Evolutionary conservation across 1,284 basidiomycete species (phyloP).

Genomic region (Cystobasidiaceae sp.): DNA sequence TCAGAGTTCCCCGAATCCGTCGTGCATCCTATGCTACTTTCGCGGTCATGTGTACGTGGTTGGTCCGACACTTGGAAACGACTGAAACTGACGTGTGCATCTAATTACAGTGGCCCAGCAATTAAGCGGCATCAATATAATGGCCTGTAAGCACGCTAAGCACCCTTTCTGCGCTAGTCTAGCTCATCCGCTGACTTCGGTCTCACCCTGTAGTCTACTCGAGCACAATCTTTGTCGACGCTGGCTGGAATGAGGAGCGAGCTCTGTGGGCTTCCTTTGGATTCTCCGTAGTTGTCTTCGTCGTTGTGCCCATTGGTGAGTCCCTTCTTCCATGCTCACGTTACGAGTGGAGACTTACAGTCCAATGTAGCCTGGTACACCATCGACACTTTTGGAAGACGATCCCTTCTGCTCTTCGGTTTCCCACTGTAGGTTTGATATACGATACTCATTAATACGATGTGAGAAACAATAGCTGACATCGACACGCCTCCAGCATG

Average conservation of each 20-base stretch:
- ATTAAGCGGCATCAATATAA: slow-evolving; percentile 51
- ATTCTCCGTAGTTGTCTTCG: slow-evolving; percentile 55
- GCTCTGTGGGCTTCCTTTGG: slow-evolving; percentile 61
- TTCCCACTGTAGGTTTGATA: slow-evolving; percentile 45
- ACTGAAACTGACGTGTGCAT: neutral
- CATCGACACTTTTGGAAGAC: slow-evolving; percentile 41
- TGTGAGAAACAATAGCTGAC: too few species aligned
- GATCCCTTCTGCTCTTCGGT: slow-evolving; percentile 43
- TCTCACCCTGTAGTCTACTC: slow-evolving; percentile 52
- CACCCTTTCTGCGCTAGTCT: neutral
- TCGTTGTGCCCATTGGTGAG: slow-evolving; percentile 35
- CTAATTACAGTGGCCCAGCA: slow-evolving; percentile 59
- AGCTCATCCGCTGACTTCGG: neutral
- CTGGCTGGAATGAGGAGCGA: slow-evolving; percentile 51
- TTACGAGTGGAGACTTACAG: slow-evolving; percentile 11
- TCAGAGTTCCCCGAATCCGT: slow-evolving; percentile 65
- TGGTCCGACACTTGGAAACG: neutral
- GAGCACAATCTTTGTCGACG: slow-evolving; percentile 60
- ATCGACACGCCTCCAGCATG: slow-evolving; percentile 46
- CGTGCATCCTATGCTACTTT: slow-evolving; percentile 63
- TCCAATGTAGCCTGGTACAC: neutral
- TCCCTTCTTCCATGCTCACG: too few species aligned
- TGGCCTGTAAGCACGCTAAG: slow-evolving; percentile 45
- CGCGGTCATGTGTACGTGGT: slow-evolving; percentile 58
- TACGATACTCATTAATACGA: neutral